phyloP scores from a whole-genome alignment of 257 asterid species.

The Parsonsia alboflavescens region DNA sequence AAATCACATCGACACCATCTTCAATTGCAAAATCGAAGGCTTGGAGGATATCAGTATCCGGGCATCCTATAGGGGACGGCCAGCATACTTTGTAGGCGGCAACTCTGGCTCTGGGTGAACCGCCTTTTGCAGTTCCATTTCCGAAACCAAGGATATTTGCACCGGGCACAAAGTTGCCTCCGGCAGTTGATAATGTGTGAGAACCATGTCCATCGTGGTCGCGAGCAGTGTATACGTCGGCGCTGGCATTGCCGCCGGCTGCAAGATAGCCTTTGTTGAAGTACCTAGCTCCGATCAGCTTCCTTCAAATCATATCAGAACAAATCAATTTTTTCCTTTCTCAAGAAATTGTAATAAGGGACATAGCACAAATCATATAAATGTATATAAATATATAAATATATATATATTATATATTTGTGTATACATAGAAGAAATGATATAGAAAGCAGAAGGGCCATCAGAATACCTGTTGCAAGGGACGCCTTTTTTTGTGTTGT shows the following conservation, averaged over 20 bases:
- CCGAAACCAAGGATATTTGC: constrained; percentile 46
- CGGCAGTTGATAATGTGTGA: constrained; percentile 85
- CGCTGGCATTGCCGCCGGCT: neutral
- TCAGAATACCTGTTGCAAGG: constrained; percentile 64
- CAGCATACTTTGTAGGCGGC: constrained; percentile 71
- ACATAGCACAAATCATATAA: too few relatives aligned
- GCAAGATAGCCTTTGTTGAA: constrained; percentile 48
- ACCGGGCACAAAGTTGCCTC: constrained; percentile 59
- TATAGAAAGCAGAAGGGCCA: too few relatives aligned
- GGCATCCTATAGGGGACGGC: constrained; percentile 30
- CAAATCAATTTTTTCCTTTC: too few relatives aligned
- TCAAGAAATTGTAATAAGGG: neutral
- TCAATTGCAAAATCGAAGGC: constrained; percentile 56
- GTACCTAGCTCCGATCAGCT: constrained; percentile 74
- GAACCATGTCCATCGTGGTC: constrained; percentile 63
- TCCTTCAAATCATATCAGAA: constrained; percentile 29
- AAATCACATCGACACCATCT: constrained; percentile 72
- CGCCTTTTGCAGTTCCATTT: constrained; percentile 74
- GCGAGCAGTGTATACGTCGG: constrained; percentile 18
- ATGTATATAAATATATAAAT: too few relatives aligned
- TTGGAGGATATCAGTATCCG: constrained; percentile 46
- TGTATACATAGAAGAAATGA: too few relatives aligned
- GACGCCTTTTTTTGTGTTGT: constrained; percentile 5
- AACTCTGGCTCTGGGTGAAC: constrained; percentile 65
- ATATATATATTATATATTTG: too few relatives aligned